Conservation (phyloP, 805 yeast species). For the Barnettozyma californica region DNA sequence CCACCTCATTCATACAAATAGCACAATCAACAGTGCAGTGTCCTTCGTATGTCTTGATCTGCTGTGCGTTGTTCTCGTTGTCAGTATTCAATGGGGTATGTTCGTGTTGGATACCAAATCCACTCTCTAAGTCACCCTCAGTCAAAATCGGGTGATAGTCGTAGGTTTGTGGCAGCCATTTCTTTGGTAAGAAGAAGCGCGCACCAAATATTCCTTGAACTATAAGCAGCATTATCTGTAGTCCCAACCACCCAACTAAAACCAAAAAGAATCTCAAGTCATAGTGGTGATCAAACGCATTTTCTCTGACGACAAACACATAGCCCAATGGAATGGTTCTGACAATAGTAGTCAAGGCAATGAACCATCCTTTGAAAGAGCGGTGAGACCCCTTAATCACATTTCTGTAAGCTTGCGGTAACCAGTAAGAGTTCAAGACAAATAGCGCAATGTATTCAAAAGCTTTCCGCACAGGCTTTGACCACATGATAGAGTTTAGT, state of each 20-base stretch:
- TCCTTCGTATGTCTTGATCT: constrained; percentile 30
- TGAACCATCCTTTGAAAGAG: constrained; percentile 69
- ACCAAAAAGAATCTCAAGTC: constrained; percentile 46
- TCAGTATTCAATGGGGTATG: constrained; percentile 21
- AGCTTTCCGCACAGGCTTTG: constrained; percentile 43
- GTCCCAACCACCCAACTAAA: constrained; percentile 47
- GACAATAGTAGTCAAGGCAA: constrained; percentile 59
- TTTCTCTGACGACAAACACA: constrained; percentile 44
- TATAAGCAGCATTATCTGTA: constrained; percentile 54
- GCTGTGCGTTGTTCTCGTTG: constrained; percentile 22
- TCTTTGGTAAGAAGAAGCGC: constrained; percentile 75
- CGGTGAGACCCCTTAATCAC: constrained; percentile 61
- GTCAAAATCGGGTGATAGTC: constrained; percentile 71
- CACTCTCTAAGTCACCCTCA: constrained; percentile 55
- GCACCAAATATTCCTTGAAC: constrained; percentile 71
- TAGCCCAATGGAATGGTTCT: constrained; percentile 64
- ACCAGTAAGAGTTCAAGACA: constrained; percentile 68
- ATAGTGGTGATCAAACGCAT: constrained; percentile 67
- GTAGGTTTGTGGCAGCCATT: constrained; percentile 72
- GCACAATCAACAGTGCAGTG: constrained; percentile 69
- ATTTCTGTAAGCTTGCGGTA: constrained; percentile 83
- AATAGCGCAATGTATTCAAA: constrained; percentile 55
- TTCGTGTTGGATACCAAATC: constrained; percentile 50
- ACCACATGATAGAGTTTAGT: constrained; percentile 58
- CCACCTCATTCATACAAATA: constrained; percentile 82